phyloP scores from a whole-genome alignment of 2,329 filamentous ascomycete genomes.

The Penicillium sp. region DNA sequence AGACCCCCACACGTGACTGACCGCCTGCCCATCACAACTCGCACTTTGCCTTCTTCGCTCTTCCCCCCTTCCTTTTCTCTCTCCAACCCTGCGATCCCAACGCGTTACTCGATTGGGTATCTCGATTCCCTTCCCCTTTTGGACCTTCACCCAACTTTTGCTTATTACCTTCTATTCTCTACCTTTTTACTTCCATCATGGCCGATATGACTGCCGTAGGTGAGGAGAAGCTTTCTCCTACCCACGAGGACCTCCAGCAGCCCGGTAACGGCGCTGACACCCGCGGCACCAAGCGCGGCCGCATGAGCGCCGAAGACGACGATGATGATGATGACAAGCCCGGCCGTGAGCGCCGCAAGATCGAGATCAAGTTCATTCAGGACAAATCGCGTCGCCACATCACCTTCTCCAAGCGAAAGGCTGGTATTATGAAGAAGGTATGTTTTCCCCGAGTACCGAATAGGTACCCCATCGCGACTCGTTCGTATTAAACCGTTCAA shows the following conservation, averaged over 20 bases:
- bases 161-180: slow-evolving; percentile 9
- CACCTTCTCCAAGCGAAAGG: slow-evolving; percentile 99
- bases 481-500: background rate
- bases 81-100: slow-evolving; percentile 41
- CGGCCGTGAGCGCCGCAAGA: slow-evolving; percentile 96
- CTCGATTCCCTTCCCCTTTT: slow-evolving; percentile 43
- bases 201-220: slow-evolving; percentile 76
- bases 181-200: slow-evolving; percentile 46
- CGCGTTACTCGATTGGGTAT: slow-evolving; percentile 47
- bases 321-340: slow-evolving; percentile 98
- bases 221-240: slow-evolving; percentile 66
- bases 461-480: background rate
- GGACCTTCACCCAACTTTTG: slow-evolving; percentile 27
- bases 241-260: slow-evolving; percentile 64
- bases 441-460: slow-evolving; percentile 26
- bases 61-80: slow-evolving; percentile 30
- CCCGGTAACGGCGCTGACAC: slow-evolving; percentile 56
- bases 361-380: slow-evolving; percentile 99
- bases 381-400: slow-evolving; percentile 99
- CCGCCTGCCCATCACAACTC: slow-evolving; percentile 24
- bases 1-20: slow-evolving; percentile 26
- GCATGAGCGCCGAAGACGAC: slow-evolving; percentile 80
- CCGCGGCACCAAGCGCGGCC: slow-evolving; percentile 84
- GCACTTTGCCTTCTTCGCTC: slow-evolving; percentile 36
- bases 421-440: slow-evolving; percentile 99